Conservation (phyloP, 345 rosid genomes). For the Citrus cavaleriei region DNA sequence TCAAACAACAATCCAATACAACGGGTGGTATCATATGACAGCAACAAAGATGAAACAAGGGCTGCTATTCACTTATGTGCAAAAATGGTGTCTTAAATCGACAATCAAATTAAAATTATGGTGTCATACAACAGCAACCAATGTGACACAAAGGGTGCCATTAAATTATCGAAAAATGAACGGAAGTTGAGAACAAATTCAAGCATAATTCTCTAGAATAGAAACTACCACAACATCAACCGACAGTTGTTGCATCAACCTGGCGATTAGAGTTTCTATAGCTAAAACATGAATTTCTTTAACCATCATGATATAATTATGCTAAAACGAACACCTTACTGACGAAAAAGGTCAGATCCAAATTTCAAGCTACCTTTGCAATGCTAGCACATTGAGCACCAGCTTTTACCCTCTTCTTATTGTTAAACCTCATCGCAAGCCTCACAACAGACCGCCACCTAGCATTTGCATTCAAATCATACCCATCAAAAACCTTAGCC, state of each 20-base stretch:
- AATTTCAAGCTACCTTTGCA: conserved; percentile 44
- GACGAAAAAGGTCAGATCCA: background rate
- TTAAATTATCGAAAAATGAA: background rate
- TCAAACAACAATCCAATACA: background rate
- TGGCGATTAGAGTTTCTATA: background rate
- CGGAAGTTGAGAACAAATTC: background rate
- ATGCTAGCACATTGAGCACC: conserved; percentile 53
- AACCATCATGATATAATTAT: background rate
- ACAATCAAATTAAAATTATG: background rate
- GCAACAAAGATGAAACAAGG: background rate
- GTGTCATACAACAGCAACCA: background rate
- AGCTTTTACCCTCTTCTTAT: conserved; percentile 43
- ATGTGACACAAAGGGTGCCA: background rate
- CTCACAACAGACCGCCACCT: conserved; percentile 57
- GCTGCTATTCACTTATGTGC: background rate
- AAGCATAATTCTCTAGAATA: background rate
- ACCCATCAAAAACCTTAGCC: conserved; percentile 35
- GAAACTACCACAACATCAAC: background rate
- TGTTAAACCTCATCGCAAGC: conserved; percentile 46
- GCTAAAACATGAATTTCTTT: background rate
- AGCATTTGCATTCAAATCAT: conserved; percentile 49
- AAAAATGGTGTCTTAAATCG: background rate
- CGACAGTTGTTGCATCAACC: background rate
- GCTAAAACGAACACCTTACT: background rate
- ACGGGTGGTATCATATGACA: background rate